Conservation (phyloP, 2,329 filamentous ascomycete genomes). For the Cryphonectria parasitica region DNA sequence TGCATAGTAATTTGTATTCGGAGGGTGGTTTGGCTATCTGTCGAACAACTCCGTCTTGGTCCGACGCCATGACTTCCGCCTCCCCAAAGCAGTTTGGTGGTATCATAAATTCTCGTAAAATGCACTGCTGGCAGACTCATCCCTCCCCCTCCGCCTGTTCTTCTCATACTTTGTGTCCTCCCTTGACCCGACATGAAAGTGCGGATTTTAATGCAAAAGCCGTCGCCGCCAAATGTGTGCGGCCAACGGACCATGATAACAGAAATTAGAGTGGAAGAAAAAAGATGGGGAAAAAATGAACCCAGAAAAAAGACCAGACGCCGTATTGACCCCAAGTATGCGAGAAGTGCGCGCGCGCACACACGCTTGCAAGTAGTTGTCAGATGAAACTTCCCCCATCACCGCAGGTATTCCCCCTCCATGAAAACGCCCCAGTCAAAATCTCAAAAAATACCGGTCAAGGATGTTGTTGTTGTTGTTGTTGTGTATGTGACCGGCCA, state of each 20-base stretch:
- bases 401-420: background rate
- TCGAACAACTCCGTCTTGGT: background rate
- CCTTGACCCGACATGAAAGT: conserved; percentile 11
- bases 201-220: conserved; percentile 3
- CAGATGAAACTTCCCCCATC: conserved; percentile 7
- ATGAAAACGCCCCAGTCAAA: conserved; percentile 10
- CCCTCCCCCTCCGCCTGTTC: background rate
- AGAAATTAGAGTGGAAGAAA: conserved; percentile 6
- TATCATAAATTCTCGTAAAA: conserved; percentile 26
- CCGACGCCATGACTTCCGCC: background rate
- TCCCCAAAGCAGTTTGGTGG: conserved; percentile 18
- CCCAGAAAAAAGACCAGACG: conserved; percentile 23
- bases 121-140: conserved; percentile 21
- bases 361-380: background rate
- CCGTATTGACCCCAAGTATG: conserved; percentile 14
- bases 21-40: too few relatives aligned
- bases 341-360: background rate
- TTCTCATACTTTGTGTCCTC: background rate
- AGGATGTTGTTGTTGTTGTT: background rate
- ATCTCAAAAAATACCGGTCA: background rate
- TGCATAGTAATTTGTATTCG: background rate
- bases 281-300: conserved; percentile 7
- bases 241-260: conserved; percentile 17
- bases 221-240: conserved; percentile 2
- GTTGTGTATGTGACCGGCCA: background rate